Evolutionary conservation across 768 basidiomycete genomes (phyloP).

Genomic region (Pleurotus platypus): DNA sequence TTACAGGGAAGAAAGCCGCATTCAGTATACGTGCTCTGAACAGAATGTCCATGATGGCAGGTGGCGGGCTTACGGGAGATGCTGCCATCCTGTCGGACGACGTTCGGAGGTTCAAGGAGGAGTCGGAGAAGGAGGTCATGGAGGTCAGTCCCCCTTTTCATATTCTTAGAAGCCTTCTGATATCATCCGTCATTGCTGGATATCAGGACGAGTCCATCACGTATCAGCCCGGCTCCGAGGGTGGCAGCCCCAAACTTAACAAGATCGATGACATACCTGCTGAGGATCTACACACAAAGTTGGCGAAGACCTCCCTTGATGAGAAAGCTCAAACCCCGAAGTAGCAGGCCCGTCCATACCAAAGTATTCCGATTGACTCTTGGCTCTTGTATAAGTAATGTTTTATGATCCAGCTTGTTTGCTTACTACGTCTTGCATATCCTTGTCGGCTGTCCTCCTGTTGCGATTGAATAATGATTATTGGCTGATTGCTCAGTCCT

Average conservation of each 20-base stretch:
- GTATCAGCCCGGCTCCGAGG: conserved; percentile 40
- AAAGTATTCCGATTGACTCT: too few species aligned
- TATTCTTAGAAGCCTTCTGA: not conserved
- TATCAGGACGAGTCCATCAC: conserved; percentile 40
- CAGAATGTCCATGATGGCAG: conserved; percentile 64
- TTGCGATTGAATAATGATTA: too few species aligned
- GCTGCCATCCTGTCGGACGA: conserved; percentile 53
- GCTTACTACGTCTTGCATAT: too few species aligned
- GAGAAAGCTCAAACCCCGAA: conserved; percentile 13
- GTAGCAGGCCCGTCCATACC: too few species aligned
- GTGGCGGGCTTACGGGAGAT: conserved; percentile 32
- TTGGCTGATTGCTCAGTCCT: too few species aligned
- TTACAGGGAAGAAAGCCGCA: conserved; percentile 82
- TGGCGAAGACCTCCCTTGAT: conserved; percentile 26
- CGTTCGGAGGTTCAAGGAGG: conserved; percentile 70
- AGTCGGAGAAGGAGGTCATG: conserved; percentile 61
- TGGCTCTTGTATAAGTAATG: too few species aligned
- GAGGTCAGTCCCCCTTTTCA: conserved; percentile 16
- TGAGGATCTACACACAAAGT: conserved; percentile 23
- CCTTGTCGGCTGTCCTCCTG: too few species aligned
- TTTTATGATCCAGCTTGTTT: too few species aligned
- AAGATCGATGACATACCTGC: conserved; percentile 20
- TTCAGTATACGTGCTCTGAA: conserved; percentile 83
- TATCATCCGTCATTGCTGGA: conserved; percentile 9
- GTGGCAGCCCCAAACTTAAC: conserved; percentile 11